Base-by-base conservation (phyloP, 2,329 filamentous ascomycete species). In the Penicillium sp. region DNA sequence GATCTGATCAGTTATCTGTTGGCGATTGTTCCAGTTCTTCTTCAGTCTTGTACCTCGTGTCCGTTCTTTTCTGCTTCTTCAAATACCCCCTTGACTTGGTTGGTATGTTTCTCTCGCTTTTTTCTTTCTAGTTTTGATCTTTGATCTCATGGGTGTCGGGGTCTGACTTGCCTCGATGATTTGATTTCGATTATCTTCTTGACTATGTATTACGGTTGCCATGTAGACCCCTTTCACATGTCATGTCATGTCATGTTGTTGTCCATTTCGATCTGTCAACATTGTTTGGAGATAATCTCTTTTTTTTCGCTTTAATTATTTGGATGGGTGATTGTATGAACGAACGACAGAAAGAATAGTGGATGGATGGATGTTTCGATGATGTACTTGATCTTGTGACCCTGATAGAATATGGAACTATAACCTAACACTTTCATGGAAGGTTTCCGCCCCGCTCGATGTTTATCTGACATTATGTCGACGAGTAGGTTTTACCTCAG, bases 51-150 rank as follows among this genome's bases (percentile, higher is more conserved):
- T 33, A 4, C 44, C 54, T 59, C 22, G 40, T 37, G 45, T 35
- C 60, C 13, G 5, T 53, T n/a, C n/a, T 30, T 47, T 22, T 19
- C 10, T 44, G 19, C 40, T 10, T 17, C 55, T 57, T 53, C 50
- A 59, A 69, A 70, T 69, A 69, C 67, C 68, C 68, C 62, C 37
- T 65, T 64, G 49, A 58, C 56, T 63, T 64, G 67, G 66, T 53
- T 67, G 65, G 67, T 69, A 69, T 65, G 55, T 62, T 61, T 59
- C 61, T 63, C 54, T 65, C 61, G 7, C n/a, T 64, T 66, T 51
- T 58, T n/a, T 59, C 50, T 60, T 47, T 59, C 47, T 56, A 40
- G 37, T 40, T 8, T 9, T 17, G 15, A 17, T 38, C 37, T 17
- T 8, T n/a, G 15, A 40, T 17, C 35, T 19, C 10, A 19, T 45